Conservation (phyloP, 2,329 filamentous ascomycete genomes). For the Orbilia javanica region DNA sequence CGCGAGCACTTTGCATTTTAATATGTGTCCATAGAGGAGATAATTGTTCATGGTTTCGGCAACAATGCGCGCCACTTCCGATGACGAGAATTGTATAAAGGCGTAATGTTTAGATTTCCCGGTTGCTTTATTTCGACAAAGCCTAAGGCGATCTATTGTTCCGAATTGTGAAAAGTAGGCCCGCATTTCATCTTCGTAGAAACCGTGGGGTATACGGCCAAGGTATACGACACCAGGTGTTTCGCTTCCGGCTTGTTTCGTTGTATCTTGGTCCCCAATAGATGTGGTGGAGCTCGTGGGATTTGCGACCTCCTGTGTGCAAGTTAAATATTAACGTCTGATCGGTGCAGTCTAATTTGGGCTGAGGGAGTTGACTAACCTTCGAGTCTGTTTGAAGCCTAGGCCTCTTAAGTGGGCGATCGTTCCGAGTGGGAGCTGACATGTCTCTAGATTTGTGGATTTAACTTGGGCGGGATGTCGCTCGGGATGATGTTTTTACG, state of each 20-base stretch:
- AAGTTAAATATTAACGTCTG: background rate
- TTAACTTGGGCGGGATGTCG: background rate
- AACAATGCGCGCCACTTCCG: slow-evolving; percentile 88
- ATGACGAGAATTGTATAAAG: slow-evolving; percentile 86
- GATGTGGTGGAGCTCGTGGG: background rate
- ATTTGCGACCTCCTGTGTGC: background rate
- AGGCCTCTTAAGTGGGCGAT: background rate
- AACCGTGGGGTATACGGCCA: slow-evolving; percentile 90
- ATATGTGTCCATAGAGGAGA: slow-evolving; percentile 90
- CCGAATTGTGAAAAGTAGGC: slow-evolving; percentile 96
- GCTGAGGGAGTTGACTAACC: background rate
- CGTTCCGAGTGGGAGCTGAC: background rate
- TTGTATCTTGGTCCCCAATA: background rate
- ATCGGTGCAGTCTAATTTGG: background rate
- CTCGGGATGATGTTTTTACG: background rate
- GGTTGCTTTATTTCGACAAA: slow-evolving; percentile 92
- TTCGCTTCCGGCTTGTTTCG: slow-evolving; percentile 62
- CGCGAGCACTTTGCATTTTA: slow-evolving; percentile 86
- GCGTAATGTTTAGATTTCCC: slow-evolving; percentile 93
- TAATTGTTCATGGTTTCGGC: slow-evolving; percentile 98
- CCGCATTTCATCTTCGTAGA: slow-evolving; percentile 96
- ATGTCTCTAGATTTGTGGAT: background rate
- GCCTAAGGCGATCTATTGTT: slow-evolving; percentile 79
- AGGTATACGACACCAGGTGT: slow-evolving; percentile 87
- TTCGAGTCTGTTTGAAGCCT: background rate